Evolutionary conservation across 129 eudicot species (phyloP), one percentile per base, ranked within the genome.

Genomic region (Solidago caesia): DNA sequence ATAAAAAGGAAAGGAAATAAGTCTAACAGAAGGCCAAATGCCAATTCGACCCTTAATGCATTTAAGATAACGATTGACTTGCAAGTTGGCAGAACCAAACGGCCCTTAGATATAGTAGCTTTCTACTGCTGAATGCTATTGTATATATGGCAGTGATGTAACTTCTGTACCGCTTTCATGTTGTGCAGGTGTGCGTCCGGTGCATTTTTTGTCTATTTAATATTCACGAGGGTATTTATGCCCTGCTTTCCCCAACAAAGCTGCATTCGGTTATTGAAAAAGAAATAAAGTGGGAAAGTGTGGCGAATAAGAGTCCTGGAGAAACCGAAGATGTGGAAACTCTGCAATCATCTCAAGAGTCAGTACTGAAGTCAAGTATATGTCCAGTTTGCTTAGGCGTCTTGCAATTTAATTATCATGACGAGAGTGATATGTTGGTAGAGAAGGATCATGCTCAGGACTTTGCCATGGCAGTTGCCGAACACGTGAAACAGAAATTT

Each of bases 341-440:
- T 63, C 53, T 61, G 46, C 74, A 64, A 26, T 64, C 79, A 60
- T 63, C 55, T 42, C 83, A 71, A 57, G 80, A 60, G 47, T 72
- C 71, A 14, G 65, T 76, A 16, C 52, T 1, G 70, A 82, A 77
- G 76, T 49, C 72, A 52, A 74, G 72, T 15, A 69, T 88, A 16
- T 94, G 99, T 75, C 68, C 80, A 29, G 63, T 90, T 27, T 94
- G 99, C 68, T 80, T 88, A 63, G 99, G 99, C 52, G 87, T 89
- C 55, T 62, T 94, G 85, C 96, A 91, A 74, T 94, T 88, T 70
- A 33, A 62, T 75, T 94, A 80, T 77, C 70, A 21, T 39, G 83
- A 86, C 46, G 85, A 86, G 39, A 71, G 62, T 46, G 82, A 84
- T 69, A 59, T 45, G 6, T 69, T 82, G 77, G 78, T 87, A 63